Conservation (phyloP, 148 eudicot genomes). For the Simmondsia chinensis region DNA sequence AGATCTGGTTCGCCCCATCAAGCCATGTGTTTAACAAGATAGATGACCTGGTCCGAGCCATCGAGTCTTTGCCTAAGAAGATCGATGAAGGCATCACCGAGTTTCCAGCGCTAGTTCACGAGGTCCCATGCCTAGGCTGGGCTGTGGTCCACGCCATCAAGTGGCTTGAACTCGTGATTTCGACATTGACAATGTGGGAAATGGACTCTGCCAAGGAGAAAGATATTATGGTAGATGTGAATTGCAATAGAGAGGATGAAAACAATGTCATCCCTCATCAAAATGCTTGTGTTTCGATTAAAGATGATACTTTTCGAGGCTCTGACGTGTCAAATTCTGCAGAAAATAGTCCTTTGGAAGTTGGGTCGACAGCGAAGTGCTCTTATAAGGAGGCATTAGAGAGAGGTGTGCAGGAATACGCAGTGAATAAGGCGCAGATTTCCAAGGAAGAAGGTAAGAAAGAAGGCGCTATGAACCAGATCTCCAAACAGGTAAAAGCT, state of each 20-base stretch:
- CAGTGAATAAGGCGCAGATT: not conserved
- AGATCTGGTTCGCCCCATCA: slow-evolving; percentile 36
- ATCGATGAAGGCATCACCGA: slow-evolving; percentile 22
- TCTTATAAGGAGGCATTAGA: slow-evolving; percentile 24
- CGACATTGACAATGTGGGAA: slow-evolving; percentile 19
- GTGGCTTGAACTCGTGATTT: slow-evolving; percentile 26
- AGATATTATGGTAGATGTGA: slow-evolving; percentile 44
- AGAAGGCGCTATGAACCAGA: no score
- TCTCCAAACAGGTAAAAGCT: no score
- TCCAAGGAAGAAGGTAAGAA: not conserved
- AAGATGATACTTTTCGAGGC: not conserved
- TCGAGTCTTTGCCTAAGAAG: slow-evolving; percentile 35
- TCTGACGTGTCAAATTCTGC: no score
- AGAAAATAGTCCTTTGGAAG: not conserved
- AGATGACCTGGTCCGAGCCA: slow-evolving; percentile 21
- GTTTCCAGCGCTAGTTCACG: slow-evolving; percentile 20
- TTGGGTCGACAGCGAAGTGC: not conserved
- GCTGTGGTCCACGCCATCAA: slow-evolving; percentile 9
- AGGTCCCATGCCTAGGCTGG: slow-evolving; percentile 31
- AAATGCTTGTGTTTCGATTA: not conserved
- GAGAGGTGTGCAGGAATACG: slow-evolving; percentile 13
- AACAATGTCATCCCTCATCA: not conserved
- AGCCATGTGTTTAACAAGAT: slow-evolving; percentile 30
- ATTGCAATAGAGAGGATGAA: slow-evolving; percentile 3
- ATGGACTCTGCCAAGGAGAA: slow-evolving; percentile 29